Evolutionary conservation across 768 basidiomycete species (phyloP).

Genomic region (Floccularia luteovirens): DNA sequence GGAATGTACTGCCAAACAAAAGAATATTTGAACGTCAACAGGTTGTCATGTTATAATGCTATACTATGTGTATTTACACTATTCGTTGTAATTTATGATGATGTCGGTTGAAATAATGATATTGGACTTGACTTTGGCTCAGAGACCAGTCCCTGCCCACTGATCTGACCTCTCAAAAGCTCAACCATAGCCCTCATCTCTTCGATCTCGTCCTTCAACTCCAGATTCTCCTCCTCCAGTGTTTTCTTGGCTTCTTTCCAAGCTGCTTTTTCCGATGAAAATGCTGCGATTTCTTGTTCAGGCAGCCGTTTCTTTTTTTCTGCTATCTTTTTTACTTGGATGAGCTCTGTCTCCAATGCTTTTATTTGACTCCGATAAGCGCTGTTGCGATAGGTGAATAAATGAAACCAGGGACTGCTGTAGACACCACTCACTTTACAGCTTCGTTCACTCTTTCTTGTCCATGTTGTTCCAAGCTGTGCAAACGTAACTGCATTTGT

Average conservation of each 20-base stretch:
- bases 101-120: background rate
- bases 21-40: background rate
- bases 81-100: background rate
- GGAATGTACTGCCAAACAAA: conserved; percentile 20
- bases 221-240: conserved; percentile 50
- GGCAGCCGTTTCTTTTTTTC: conserved; percentile 20
- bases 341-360: conserved; percentile 49
- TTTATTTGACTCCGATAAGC: conserved; percentile 54
- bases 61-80: background rate
- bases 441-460: conserved; percentile 48
- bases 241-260: conserved; percentile 42
- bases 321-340: conserved; percentile 35
- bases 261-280: conserved; percentile 36
- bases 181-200: conserved; percentile 71
- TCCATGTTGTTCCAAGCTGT: conserved; percentile 49
- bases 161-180: conserved; percentile 48
- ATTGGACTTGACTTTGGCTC: conserved; percentile 37
- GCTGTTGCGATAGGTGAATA: conserved; percentile 21
- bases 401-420: background rate
- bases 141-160: conserved; percentile 34
- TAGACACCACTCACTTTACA: conserved; percentile 40
- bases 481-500: conserved; percentile 60
- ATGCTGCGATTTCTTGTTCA: conserved; percentile 33
- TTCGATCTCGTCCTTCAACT: conserved; percentile 36
- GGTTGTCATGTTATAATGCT: background rate